Base-by-base conservation (phyloP, 345 rosid genomes). In the Mangifera indica region DNA sequence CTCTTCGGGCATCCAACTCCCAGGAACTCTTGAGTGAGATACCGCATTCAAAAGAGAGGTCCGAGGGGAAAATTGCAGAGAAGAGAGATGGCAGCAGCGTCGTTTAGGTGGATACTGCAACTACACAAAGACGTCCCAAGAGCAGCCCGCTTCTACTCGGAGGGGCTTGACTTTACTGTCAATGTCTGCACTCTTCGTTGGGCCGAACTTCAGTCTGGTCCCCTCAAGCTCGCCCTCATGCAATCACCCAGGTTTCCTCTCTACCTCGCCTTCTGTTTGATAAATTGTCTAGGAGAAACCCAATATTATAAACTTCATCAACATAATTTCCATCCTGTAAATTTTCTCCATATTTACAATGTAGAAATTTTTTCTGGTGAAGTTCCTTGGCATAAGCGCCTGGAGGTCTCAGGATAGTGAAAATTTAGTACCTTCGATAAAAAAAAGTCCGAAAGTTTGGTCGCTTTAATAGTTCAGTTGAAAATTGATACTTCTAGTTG, bases 41-140 rank as follows among this genome's bases (percentile, higher is more conserved):
- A 34, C 6, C 37, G 4, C 37, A 34, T 34, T 34, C 37, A 34
- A 3, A 45, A 18, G 66, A 11, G 5, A 46, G 13, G 46, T 26
- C 32, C 34, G 44, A 44, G 24, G 21, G 63, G 44, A 20, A 52
- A 53, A 24, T n/a, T n/a, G n/a, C n/a, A n/a, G 37, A 17, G 61
- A 18, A 44, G 5, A 62, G 14, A 44, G 76, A 88, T 89, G 93
- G 91, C 70, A 63, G 81, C 83, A 76, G 86, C 87, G 57, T 80
- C 96, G 71, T 91, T 95, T 78, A 78, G 92, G 81, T 93, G 97
- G 98, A 73, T 96, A 22, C 79, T 96, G 81, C 97, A 93, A 83
- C 89, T 96, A 2, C 98, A 96, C 83, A 96, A 70, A 80, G 98
- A 96, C 76, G 98, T 96, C 20, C 96, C 97, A 15, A 86, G 75